phyloP scores from a whole-genome alignment of 352 stramenopile genomes.

The Phytopythium boreale region DNA sequence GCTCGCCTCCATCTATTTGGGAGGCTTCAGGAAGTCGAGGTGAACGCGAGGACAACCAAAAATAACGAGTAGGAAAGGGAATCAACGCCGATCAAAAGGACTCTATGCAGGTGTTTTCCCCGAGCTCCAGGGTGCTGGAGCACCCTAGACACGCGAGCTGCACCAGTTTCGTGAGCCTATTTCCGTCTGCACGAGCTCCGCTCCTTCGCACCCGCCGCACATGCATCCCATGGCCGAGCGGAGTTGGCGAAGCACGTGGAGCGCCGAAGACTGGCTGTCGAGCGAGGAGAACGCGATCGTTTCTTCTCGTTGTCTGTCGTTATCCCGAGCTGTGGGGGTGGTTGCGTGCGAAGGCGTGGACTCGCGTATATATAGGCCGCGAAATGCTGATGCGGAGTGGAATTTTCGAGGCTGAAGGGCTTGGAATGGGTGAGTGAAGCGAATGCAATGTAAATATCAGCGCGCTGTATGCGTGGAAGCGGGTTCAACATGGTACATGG shows the following conservation, averaged over 20 bases:
- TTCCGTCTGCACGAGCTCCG: not conserved
- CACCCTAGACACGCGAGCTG: not conserved
- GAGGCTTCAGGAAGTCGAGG: not conserved
- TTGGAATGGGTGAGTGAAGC: not conserved
- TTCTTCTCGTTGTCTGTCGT: not conserved
- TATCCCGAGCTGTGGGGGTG: not conserved
- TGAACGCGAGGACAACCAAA: not conserved
- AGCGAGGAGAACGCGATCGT: not conserved
- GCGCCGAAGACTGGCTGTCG: not conserved
- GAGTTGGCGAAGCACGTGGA: too few species aligned
- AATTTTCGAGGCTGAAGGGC: not conserved
- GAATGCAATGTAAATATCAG: not conserved
- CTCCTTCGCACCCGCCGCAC: not conserved
- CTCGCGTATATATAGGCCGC: not conserved
- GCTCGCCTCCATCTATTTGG: constrained; percentile 3
- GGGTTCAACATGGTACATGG: too few species aligned
- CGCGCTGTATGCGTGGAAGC: too few species aligned
- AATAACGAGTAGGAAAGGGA: not conserved
- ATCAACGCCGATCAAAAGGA: not conserved
- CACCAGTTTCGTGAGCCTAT: not conserved
- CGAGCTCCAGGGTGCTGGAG: too few species aligned
- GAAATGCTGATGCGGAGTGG: not conserved
- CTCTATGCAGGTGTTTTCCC: not conserved
- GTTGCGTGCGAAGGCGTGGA: not conserved
- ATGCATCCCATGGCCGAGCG: not conserved